phyloP scores from a whole-genome alignment of 768 basidiomycete species.

The Boletus rubroflammeus region DNA sequence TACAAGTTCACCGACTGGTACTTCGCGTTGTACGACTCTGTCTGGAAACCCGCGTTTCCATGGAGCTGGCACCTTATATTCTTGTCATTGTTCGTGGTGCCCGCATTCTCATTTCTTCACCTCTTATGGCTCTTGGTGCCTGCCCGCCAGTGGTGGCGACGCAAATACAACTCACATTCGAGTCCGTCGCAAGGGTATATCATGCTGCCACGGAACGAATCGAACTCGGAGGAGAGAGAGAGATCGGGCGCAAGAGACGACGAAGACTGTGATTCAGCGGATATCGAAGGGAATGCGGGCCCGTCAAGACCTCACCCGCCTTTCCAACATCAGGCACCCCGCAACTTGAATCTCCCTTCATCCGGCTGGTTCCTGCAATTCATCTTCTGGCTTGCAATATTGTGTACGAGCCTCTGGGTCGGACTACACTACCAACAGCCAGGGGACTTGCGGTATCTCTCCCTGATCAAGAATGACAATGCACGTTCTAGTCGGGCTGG shows the following conservation, averaged over 20 bases:
- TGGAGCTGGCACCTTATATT: slow-evolving; percentile 17
- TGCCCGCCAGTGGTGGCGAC: not conserved
- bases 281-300: not conserved
- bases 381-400: slow-evolving; percentile 5
- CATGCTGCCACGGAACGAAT: slow-evolving; percentile 10
- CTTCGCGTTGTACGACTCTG: not conserved
- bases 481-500: slow-evolving; percentile 11
- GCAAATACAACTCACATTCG: not conserved
- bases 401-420: slow-evolving; percentile 1
- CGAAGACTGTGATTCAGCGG: not conserved
- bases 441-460: slow-evolving; percentile 13
- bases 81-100: slow-evolving; percentile 12
- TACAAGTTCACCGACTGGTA: slow-evolving; percentile 6
- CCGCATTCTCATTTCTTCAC: slow-evolving; percentile 11
- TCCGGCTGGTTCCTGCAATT: not conserved
- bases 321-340: not conserved
- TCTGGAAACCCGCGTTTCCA: slow-evolving; percentile 22
- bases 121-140: not conserved
- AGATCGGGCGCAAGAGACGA: not conserved
- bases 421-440: not conserved
- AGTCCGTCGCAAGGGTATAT: slow-evolving; percentile 4
- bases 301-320: not conserved
- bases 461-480: slow-evolving; percentile 14
- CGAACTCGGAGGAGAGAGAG: slow-evolving; percentile 1
- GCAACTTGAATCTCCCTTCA: not conserved